Evolutionary conservation across 441 rosid genomes (phyloP), one percentile per base, ranked within the genome.

Genomic region (Populus hybrid): DNA sequence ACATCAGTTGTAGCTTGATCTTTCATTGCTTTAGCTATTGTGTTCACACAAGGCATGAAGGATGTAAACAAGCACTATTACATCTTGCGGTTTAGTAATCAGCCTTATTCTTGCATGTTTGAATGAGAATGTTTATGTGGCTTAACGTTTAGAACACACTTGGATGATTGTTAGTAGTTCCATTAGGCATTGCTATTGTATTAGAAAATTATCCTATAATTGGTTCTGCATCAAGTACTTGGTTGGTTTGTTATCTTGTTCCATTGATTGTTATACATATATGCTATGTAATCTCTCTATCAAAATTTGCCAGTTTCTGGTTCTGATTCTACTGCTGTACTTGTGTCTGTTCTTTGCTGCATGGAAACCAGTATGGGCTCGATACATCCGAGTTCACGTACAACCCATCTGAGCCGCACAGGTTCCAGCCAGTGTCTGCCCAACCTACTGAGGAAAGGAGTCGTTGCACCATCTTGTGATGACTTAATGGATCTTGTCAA

Each of bases 301-400:
- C 1, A 30, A 18, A 12, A 59, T 18, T 24, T 73, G 11, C 14
- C 10, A 50, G 35, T 23, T 68, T 59, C 35, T 59, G 18, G n/a
- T 9, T 18, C 70, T 80, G 50, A 34, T 77, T 57, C 40, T 73
- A 71, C 32, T 30, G 32, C 32, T 50, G 11, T 30, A 30, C 32
- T 30, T 30, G 32, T 30, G 4, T 30, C 59, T 79, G 79, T 23
- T 76, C 61, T 80, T 74, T 9, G 16, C 50, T 79, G 76, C 40
- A 8, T 72, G 70, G 82, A 72, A 79, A 82, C 78, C 95, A 96
- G 99, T 96, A 91, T 76, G 98, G 97, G 66, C 94, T 96, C 24
- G 97, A 94, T 84, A 94, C 98, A 32, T 84, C 98, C 1, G 98
- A 94, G 90, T 96, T 92, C 85, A 90, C 99, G 14, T 96, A 96